phyloP scores from a whole-genome alignment of 305 asterid genomes.

The Solanum hybrid region DNA sequence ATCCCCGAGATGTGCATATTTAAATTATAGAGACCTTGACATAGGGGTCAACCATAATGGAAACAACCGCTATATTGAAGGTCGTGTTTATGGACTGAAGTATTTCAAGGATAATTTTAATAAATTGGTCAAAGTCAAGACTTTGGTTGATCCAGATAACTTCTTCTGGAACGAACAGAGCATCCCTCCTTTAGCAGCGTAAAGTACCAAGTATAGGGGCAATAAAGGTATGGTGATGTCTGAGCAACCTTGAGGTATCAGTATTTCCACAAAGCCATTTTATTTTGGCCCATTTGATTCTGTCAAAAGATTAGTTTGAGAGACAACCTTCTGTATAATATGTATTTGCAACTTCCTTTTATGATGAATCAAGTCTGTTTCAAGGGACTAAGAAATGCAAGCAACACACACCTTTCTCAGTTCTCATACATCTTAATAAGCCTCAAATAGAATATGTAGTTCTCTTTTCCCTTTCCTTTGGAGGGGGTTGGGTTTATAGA shows the following conservation, averaged over 20 bases:
- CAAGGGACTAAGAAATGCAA: neutral
- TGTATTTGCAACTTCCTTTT: neutral
- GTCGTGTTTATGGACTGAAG: neutral
- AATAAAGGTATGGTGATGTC: neutral
- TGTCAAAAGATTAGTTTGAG: neutral
- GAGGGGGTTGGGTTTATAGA: neutral
- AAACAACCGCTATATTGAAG: neutral
- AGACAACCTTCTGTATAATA: neutral
- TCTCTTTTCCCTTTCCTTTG: neutral
- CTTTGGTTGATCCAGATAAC: conserved; percentile 1
- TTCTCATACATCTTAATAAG: neutral
- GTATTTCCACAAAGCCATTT: neutral
- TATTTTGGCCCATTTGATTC: neutral
- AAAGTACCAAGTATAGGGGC: neutral
- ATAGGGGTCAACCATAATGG: neutral
- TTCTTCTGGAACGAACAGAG: conserved; percentile 8
- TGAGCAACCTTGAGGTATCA: neutral
- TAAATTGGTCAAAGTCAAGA: conserved; percentile 2
- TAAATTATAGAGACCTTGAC: conserved; percentile 8
- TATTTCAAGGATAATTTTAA: conserved; percentile 2
- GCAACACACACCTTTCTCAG: neutral
- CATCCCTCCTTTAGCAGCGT: neutral
- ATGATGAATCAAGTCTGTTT: neutral
- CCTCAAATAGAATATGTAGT: neutral
- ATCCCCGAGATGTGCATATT: neutral